Base-by-base conservation (phyloP, 2,329 filamentous ascomycete genomes). In the Claviceps purpurea region DNA sequence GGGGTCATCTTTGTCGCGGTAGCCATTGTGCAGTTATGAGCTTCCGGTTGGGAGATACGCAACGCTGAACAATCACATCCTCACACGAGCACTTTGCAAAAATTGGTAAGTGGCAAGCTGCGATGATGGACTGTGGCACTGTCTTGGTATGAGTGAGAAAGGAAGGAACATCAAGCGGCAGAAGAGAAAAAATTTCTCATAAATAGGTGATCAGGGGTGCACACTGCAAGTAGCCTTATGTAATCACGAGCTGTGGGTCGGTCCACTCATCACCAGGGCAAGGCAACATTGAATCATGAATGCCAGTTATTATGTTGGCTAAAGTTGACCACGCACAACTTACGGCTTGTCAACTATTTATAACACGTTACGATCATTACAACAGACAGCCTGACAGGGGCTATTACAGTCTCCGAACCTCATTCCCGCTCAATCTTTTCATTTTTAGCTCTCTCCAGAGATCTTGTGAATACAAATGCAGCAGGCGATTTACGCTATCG, bases 401-500 rank as follows among this genome's bases (percentile, higher is more conserved):
- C 30, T 11, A 11, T 34, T 11, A 34, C 10, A 34, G 10, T 34
- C 30, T 11, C 30, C 30, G 10, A 34, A 34, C 30, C 30, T 34
- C 30, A 34, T 11, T 11, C 30, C 10, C 10, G 10, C 30, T 34
- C 30, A 11, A 34, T 34, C 10, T 4, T 30, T 34, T 3, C 10
- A 34, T 11, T 34, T 34, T 2, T 40, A 18, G 6, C 13, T 34
- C 38, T 10, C 6, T 16, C 30, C 38, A 20, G 16, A 38, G 13
- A 20, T n/a, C n/a, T 41, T 5, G 45, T 47, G 13, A 10, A 3
- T n/a, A 16, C 34, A 45, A 43, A 68, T 81, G 39, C 39, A 40
- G 75, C 65, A 72, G n/a, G 66, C 69, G 1, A 63, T 87, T 18
- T 87, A 83, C 59, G 77, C 85, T 2, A 73, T 89, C 47, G 86